These are phyloP conservation scores for Quercus phellos DNA, from an alignment of 331 rosid species.

Conservation along the genomic window DNA sequence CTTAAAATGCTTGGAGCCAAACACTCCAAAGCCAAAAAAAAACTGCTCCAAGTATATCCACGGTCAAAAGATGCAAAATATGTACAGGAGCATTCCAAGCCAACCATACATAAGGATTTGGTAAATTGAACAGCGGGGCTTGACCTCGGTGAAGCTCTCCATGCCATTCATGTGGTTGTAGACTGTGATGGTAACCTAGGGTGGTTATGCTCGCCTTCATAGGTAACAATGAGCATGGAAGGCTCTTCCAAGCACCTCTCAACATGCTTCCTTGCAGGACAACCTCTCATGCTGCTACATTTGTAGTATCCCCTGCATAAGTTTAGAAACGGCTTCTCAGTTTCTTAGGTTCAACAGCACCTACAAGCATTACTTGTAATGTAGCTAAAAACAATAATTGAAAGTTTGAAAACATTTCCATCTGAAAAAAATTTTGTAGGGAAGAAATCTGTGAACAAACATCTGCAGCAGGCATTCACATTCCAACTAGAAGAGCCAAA, in stretches of 20 bases:
- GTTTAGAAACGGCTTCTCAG: neutral
- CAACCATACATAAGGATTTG: slow-evolving; percentile 17
- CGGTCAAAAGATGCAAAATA: slow-evolving; percentile 49
- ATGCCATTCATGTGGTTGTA: slow-evolving; percentile 57
- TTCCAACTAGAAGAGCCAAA: slow-evolving; percentile 13
- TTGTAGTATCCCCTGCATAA: slow-evolving; percentile 91
- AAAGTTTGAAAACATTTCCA: neutral
- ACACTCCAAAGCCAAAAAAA: slow-evolving; percentile 23
- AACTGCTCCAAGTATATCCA: slow-evolving; percentile 37
- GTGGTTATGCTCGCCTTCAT: slow-evolving; percentile 98
- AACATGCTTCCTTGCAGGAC: slow-evolving; percentile 99
- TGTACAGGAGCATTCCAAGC: slow-evolving; percentile 70
- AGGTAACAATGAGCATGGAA: slow-evolving; percentile 87
- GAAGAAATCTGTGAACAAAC: neutral
- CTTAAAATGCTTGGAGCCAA: slow-evolving; percentile 33
- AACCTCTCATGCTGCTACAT: slow-evolving; percentile 99
- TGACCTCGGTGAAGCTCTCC: slow-evolving; percentile 31
- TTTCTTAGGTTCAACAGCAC: slow-evolving; percentile 7
- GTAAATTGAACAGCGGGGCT: slow-evolving; percentile 25
- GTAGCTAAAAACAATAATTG: neutral
- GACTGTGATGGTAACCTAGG: slow-evolving; percentile 72
- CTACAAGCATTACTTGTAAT: neutral
- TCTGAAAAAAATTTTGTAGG: neutral
- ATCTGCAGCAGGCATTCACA: neutral
- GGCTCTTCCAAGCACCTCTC: slow-evolving; percentile 97